Evolutionary conservation across 495 filamentous ascomycete species (phyloP).

Genomic region (Endocarpon pusillum): DNA sequence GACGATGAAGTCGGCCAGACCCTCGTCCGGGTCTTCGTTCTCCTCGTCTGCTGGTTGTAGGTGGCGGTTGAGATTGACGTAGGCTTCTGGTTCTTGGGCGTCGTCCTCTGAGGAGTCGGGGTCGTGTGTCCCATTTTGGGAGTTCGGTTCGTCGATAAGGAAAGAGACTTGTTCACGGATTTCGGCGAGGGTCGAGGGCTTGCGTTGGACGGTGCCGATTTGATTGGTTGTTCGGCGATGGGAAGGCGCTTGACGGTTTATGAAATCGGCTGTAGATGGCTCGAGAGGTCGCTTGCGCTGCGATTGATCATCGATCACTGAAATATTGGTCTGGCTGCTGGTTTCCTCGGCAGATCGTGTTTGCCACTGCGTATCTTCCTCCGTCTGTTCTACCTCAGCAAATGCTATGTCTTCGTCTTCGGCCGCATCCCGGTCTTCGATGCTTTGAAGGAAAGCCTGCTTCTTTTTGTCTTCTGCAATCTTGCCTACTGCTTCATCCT

Average conservation of each 20-base stretch:
- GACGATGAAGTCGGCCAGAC: constrained; percentile 13
- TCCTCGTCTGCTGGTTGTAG: constrained; percentile 14
- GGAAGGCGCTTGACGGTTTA: constrained; percentile 41
- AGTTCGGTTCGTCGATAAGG: constrained; percentile 59
- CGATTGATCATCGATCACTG: constrained; percentile 13
- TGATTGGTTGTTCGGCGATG: constrained; percentile 38
- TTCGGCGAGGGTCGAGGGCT: constrained; percentile 53
- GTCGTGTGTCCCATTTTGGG: constrained; percentile 17
- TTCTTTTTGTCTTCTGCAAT: constrained; percentile 85
- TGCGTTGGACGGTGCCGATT: constrained; percentile 31
- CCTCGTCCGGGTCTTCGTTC: constrained; percentile 24
- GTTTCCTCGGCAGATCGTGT: constrained; percentile 18
- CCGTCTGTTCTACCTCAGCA: constrained; percentile 29
- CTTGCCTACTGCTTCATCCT: constrained; percentile 80
- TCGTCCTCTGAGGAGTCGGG: constrained; percentile 24
- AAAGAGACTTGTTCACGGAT: constrained; percentile 66
- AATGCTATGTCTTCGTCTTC: constrained; percentile 69
- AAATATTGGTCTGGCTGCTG: constrained; percentile 27
- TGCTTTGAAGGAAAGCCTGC: constrained; percentile 69
- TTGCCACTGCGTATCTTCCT: constrained; percentile 33
- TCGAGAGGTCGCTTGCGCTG: constrained; percentile 26
- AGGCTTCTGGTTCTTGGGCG: constrained; percentile 23
- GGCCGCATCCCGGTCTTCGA: constrained; percentile 69
- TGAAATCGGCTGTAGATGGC: constrained; percentile 22
- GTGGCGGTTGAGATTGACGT: no score